Base-by-base conservation (phyloP, 768 basidiomycete genomes). In the Pleurotus cornucopiae region DNA sequence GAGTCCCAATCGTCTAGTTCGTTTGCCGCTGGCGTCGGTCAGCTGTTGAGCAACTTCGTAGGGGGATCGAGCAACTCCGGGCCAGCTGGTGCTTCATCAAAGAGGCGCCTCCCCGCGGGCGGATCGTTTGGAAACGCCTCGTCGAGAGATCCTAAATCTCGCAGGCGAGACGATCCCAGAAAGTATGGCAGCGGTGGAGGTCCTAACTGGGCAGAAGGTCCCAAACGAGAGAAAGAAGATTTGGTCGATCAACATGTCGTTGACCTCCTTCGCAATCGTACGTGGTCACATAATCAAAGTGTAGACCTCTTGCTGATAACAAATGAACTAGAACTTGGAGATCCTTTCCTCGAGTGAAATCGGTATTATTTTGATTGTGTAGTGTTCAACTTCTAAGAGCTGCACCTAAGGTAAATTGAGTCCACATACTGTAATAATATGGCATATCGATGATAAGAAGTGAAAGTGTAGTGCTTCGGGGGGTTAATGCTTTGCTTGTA, bases 141-240 rank as follows among this genome's bases (percentile, higher is more conserved):
- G 34, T 72, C 71, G 58, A 71, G 82, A 44, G 82, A 83, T 61
- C 67, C 76, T 0, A 83, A 83, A 59, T 72, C 76, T 14, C 70
- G 82, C 60, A 76, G 76, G 54, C 71, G 78, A 43, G 79, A 77
- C 47, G 81, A 79, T 60, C 64, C 69, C 55, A 43, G 61, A 57
- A 55, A 39, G 55, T 40, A 39, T 41, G 55, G 64, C 26, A 38
- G 67, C 7, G 58, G 61, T 45, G 61, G 67, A 57, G 64, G 66
- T 25, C 68, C 64, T 49, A 68, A 69, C 40, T 76, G 79, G 39
- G 54, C 51, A 6, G 67, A 68, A 34, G 67, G 69, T 16, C 69
- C 67, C n/a, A 80, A 76, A 64, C 69, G 78, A 55, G 81, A 84
- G 52, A 83, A 81, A 59, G 81, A 82, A 43, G 82, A 84, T 16